These are phyloP conservation scores for Balakata baccata DNA, from an alignment of 345 rosid genomes.

Conservation along the genomic window DNA sequence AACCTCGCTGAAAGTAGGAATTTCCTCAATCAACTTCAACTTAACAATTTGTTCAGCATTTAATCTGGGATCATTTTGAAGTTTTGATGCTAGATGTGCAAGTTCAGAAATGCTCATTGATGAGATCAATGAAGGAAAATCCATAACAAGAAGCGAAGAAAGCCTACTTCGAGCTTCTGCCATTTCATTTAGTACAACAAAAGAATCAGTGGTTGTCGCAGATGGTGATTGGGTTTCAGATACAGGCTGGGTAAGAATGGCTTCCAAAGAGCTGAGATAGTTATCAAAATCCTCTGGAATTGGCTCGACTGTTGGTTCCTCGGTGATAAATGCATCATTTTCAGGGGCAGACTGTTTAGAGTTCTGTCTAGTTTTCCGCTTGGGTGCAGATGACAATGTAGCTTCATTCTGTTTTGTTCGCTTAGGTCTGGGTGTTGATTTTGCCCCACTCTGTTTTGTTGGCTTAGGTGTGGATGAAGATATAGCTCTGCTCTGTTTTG, in stretches of 20 bases:
- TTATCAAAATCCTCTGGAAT: slow-evolving; percentile 60
- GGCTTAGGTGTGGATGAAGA: slow-evolving; percentile 24
- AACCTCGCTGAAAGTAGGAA: slow-evolving; percentile 53
- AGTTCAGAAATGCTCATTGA: slow-evolving; percentile 44
- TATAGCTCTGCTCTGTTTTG: not conserved
- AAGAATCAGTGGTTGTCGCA: slow-evolving; percentile 19
- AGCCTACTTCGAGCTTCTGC: slow-evolving; percentile 50
- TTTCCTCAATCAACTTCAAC: slow-evolving; percentile 60
- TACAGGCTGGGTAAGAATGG: slow-evolving; percentile 48
- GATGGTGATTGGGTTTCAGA: slow-evolving; percentile 18
- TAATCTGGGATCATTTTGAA: slow-evolving; percentile 50
- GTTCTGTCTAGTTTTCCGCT: slow-evolving; percentile 32
- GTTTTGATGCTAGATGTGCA: slow-evolving; percentile 42
- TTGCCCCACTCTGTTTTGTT: not conserved
- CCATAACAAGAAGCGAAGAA: slow-evolving; percentile 54
- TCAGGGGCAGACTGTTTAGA: slow-evolving; percentile 21
- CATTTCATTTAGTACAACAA: slow-evolving; percentile 40
- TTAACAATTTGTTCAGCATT: slow-evolving; percentile 61
- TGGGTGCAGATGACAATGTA: slow-evolving; percentile 20
- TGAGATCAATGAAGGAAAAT: slow-evolving; percentile 49
- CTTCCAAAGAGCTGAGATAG: slow-evolving; percentile 58
- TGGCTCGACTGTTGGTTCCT: slow-evolving; percentile 25
- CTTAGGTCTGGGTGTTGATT: slow-evolving; percentile 6
- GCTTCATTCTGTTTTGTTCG: not conserved
- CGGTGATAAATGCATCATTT: slow-evolving; percentile 19